A percentile compares a stretch with the other conserved stretches of the same genome.
Conservation (phyloP, 495 filamentous ascomycete species). For the Neurospora sp. region DNA sequence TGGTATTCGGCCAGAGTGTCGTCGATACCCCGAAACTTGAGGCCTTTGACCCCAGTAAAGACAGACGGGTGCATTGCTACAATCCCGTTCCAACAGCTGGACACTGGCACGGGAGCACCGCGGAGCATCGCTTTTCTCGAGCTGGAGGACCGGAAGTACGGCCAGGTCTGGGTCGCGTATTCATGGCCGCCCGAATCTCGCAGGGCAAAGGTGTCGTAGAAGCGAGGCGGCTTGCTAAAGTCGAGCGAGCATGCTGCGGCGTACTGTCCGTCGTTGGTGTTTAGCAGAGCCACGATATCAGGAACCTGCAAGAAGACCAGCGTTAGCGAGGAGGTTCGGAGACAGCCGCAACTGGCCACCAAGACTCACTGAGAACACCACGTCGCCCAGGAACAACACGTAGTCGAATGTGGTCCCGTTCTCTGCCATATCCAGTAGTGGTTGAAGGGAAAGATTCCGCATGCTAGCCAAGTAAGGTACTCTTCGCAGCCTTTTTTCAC, state of each 20-base stretch:
- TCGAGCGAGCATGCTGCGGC: slow-evolving; percentile 77
- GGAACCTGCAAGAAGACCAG: slow-evolving; percentile 7
- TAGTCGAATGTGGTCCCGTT: slow-evolving; percentile 51
- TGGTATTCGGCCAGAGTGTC: slow-evolving; percentile 58
- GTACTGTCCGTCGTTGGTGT: slow-evolving; percentile 62
- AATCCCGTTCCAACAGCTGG: slow-evolving; percentile 82
- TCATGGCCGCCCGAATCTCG: slow-evolving; percentile 58
- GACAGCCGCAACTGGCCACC: neutral
- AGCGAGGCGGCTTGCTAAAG: slow-evolving; percentile 54
- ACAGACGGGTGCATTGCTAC: slow-evolving; percentile 26
- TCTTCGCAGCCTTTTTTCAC: slow-evolving; percentile 44
- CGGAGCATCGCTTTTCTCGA: slow-evolving; percentile 49
- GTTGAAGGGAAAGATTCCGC: slow-evolving; percentile 47
- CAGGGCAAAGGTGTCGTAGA: slow-evolving; percentile 81
- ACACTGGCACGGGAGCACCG: slow-evolving; percentile 53
- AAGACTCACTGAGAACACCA: slow-evolving; percentile 55
- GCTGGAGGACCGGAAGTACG: slow-evolving; percentile 56
- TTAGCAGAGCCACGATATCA: slow-evolving; percentile 60
- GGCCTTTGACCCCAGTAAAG: slow-evolving; percentile 15
- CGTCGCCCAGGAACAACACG: slow-evolving; percentile 66
- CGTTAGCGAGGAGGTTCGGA: neutral
- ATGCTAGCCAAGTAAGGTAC: slow-evolving; percentile 59
- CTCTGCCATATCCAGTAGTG: slow-evolving; percentile 37
- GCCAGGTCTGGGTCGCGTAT: slow-evolving; percentile 56
- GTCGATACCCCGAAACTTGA: slow-evolving; percentile 57